phyloP scores from a whole-genome alignment of 2,329 filamentous ascomycete species.

The Epichloe gansuensis region DNA sequence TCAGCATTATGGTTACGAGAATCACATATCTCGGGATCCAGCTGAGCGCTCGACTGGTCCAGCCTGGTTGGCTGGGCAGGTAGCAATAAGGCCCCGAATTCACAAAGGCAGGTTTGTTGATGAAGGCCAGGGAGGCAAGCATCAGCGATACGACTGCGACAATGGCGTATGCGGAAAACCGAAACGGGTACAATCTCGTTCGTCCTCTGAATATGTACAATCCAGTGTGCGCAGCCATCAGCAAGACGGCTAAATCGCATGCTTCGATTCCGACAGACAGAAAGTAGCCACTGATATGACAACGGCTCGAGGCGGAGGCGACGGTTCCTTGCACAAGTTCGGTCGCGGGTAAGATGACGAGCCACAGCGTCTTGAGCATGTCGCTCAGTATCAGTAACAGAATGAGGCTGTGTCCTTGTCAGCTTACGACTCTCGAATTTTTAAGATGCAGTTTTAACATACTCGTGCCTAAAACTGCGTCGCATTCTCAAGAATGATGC shows the following conservation, averaged over 20 bases:
- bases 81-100: constrained; percentile 58
- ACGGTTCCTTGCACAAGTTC: constrained; percentile 41
- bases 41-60: constrained; percentile 54
- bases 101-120: constrained; percentile 43
- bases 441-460: constrained; percentile 15
- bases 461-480: constrained; percentile 53
- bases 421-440: background rate
- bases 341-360: constrained; percentile 50
- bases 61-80: constrained; percentile 51
- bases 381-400: constrained; percentile 63
- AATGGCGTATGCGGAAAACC: constrained; percentile 42
- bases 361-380: constrained; percentile 56
- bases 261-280: constrained; percentile 54
- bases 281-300: constrained; percentile 57
- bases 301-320: constrained; percentile 40
- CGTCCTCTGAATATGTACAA: constrained; percentile 54
- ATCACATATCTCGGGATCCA: constrained; percentile 67
- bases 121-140: constrained; percentile 52
- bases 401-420: constrained; percentile 42
- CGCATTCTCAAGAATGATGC: constrained; percentile 67
- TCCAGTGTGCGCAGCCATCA: constrained; percentile 61
- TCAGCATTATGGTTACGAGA: constrained; percentile 46
- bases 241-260: constrained; percentile 56
- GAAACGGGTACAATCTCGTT: constrained; percentile 56
- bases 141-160: constrained; percentile 46